Evolutionary conservation across 139 green algal species (phyloP), one percentile per base, ranked within the genome.

Genomic region (Trebouxia sp.): DNA sequence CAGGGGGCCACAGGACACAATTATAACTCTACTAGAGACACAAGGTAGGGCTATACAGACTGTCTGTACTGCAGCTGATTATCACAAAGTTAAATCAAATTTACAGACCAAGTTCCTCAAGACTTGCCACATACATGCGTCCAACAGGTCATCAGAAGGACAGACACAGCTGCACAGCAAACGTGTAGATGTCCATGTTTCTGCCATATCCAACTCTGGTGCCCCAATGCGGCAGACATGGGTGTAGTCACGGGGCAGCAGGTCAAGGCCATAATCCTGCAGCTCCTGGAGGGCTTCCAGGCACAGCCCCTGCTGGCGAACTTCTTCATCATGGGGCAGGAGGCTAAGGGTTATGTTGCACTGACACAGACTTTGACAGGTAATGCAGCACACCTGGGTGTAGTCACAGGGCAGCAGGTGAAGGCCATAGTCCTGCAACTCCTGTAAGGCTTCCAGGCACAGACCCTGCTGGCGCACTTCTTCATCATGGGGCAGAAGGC

Each of bases 361-460:
- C n/a, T n/a, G n/a, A n/a, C n/a, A n/a, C n/a, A n/a, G 26, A 62
- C 51, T 32, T 24, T 65, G 22, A 65, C 3, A 65, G 55, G 24
- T 37, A 22, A 39, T 7, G 26, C 15, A 39, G 55, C 17, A 1
- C 9, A 72, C 62, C 62, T 72, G 62, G 62, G 42, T 72, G 62
- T 72, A 72, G 32, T 43, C 32, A n/a, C 15, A 32, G 43, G 62
- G 62, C 6, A 72, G 32, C 32, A 72, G 9, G 12, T 72, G 62
- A 1, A 72, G 62, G 62, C 62, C 62, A 45, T 72, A 72, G 62
- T 72, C 62, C 32, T 72, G 62, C 62, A 72, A 35, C 62, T 72
- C 62, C 35, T 72, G 62, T 11, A 72, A 35, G 62, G 62, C 32
- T 72, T 72, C 14, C 35, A 72, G 62, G 62, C 62, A 72, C 9